Evolutionary conservation across 345 rosid species (phyloP).

Genomic region (Eucalyptus rudis): DNA sequence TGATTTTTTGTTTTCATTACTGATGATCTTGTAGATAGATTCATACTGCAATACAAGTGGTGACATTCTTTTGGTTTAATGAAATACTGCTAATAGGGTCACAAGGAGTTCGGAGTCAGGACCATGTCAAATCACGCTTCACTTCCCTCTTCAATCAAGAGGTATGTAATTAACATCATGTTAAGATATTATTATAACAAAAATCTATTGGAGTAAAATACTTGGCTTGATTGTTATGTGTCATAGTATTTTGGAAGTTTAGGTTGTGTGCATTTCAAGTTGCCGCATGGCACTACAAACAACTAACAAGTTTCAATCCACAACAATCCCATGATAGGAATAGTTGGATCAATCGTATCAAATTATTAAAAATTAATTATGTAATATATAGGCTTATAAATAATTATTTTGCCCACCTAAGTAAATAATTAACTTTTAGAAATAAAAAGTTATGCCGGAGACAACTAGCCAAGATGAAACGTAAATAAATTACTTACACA

Average conservation of each 20-base stretch:
- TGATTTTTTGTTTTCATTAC: background rate
- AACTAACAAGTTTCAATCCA: background rate
- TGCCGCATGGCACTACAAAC: background rate
- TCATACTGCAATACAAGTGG: background rate
- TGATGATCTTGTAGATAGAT: background rate
- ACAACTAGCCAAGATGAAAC: background rate
- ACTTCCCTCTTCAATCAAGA: background rate
- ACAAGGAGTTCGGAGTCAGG: background rate
- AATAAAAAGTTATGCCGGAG: background rate
- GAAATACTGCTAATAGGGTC: background rate
- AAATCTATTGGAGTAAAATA: background rate
- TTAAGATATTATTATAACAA: background rate
- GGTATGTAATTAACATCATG: background rate
- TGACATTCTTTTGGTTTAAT: background rate
- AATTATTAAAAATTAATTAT: background rate
- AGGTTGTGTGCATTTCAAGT: background rate
- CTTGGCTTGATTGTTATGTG: background rate
- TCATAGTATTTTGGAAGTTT: background rate
- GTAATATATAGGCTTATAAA: background rate
- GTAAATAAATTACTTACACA: background rate
- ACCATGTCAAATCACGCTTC: background rate
- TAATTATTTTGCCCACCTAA: background rate
- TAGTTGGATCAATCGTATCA: background rate
- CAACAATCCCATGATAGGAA: background rate
- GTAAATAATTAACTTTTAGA: background rate